A percentile compares a stretch with the other conserved stretches of the same genome.
Conservation (phyloP, 495 filamentous ascomycete species). For the Aspergillus kassunensis region DNA sequence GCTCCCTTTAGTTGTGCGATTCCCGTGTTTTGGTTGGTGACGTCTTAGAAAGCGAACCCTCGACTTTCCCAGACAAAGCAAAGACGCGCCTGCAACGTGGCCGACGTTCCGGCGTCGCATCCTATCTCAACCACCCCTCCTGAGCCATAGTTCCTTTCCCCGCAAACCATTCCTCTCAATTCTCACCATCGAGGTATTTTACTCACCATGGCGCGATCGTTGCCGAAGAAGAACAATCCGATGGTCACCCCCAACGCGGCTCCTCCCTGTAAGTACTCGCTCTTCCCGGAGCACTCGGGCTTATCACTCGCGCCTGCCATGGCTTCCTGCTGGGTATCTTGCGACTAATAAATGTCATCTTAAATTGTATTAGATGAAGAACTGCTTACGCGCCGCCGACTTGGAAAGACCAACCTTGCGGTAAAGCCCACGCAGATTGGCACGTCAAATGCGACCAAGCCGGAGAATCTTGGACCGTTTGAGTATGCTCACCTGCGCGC, state of each 20-base stretch:
- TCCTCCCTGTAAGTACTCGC: slow-evolving; percentile 51
- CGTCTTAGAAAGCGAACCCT: slow-evolving; percentile 13
- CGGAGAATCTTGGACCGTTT: slow-evolving; percentile 73
- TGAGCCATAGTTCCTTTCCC: slow-evolving; percentile 6
- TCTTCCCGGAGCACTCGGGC: slow-evolving; percentile 17
- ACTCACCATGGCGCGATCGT: slow-evolving; percentile 56
- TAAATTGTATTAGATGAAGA: slow-evolving; percentile 58
- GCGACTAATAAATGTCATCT: slow-evolving; percentile 23
- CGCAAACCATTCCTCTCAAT: background rate
- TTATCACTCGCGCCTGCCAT: slow-evolving; percentile 8
- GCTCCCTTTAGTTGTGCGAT: slow-evolving; percentile 9
- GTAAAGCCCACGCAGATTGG: slow-evolving; percentile 68
- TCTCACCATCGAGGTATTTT: background rate
- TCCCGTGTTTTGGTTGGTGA: slow-evolving; percentile 19
- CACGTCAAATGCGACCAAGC: slow-evolving; percentile 60
- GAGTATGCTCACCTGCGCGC: slow-evolving; percentile 95
- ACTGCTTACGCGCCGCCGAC: slow-evolving; percentile 76
- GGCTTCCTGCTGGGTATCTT: background rate
- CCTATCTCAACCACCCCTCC: slow-evolving; percentile 11
- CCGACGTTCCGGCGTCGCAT: slow-evolving; percentile 36
- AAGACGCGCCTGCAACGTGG: slow-evolving; percentile 51
- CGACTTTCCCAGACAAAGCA: slow-evolving; percentile 5
- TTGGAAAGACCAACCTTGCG: slow-evolving; percentile 86
- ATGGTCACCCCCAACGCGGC: slow-evolving; percentile 70
- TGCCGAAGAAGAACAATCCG: slow-evolving; percentile 72